phyloP scores from a whole-genome alignment of 208 protist genomes.

The Trypanosoma cruzi region DNA sequence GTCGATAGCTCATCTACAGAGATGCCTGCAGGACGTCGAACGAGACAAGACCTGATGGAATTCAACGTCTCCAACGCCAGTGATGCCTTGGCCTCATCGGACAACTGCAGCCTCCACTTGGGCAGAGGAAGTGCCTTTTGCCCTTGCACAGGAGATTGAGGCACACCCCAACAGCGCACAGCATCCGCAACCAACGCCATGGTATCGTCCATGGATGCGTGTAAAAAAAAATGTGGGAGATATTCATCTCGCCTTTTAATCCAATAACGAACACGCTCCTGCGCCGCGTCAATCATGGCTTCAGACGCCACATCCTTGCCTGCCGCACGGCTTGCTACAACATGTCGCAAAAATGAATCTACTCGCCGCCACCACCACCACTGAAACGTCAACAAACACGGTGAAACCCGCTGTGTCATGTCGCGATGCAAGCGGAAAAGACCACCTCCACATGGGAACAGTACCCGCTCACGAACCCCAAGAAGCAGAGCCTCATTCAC shows the following conservation, averaged over 20 bases:
- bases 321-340: not conserved
- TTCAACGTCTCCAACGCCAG: slow-evolving; percentile 14
- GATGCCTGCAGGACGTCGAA: slow-evolving; percentile 17
- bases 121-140: not conserved
- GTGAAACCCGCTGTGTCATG: not conserved
- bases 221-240: slow-evolving; percentile 7
- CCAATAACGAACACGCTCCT: slow-evolving; percentile 11
- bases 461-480: slow-evolving; percentile 11
- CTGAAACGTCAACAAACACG: slow-evolving; percentile 17
- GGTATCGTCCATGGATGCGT: not conserved
- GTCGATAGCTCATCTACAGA: slow-evolving; percentile 19
- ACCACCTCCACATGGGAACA: slow-evolving; percentile 12
- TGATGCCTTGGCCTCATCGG: slow-evolving; percentile 1
- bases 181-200: slow-evolving; percentile 15
- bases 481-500: slow-evolving; percentile 19
- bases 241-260: slow-evolving; percentile 3
- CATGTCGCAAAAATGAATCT: not conserved
- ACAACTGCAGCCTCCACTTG: slow-evolving; percentile 21
- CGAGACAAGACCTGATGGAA: slow-evolving; percentile 12
- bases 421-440: slow-evolving; percentile 20
- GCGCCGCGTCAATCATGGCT: slow-evolving; percentile 7
- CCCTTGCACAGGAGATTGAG: not conserved
- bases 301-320: not conserved
- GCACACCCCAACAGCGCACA: slow-evolving; percentile 21
- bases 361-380: slow-evolving; percentile 27